Evolutionary conservation across 139 green algal genomes (phyloP).

Genomic region (Trebouxia sp.): DNA sequence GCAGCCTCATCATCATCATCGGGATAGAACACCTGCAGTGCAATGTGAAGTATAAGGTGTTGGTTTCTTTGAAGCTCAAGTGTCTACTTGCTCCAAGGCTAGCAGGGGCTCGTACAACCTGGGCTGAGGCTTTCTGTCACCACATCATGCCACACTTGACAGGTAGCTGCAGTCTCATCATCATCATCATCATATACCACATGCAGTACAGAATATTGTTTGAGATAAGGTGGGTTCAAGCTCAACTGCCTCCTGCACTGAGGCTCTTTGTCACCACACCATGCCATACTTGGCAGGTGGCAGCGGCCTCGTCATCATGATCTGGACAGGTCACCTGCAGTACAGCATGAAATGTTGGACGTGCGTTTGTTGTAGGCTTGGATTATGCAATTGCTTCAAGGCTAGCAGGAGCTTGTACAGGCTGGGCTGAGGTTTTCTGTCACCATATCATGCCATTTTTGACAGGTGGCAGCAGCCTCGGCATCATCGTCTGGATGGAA

Average conservation of each 20-base stretch:
- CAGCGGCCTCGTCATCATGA: too few species aligned
- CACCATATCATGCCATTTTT: conserved; percentile 32
- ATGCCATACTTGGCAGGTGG: too few species aligned
- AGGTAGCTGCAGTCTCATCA: conserved; percentile 27
- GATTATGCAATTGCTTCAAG: too few species aligned
- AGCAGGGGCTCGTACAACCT: too few species aligned
- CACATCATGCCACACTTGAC: conserved; percentile 41
- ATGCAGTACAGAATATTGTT: conserved; percentile 14
- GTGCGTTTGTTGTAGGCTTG: too few species aligned
- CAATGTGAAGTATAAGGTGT: neutral
- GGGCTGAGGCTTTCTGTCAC: neutral
- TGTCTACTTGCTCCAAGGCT: too few species aligned
- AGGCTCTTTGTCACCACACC: too few species aligned
- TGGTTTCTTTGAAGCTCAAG: neutral
- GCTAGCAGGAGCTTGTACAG: too few species aligned
- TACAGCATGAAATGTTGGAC: too few species aligned
- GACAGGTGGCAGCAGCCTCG: conserved; percentile 38
- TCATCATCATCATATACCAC: conserved; percentile 42
- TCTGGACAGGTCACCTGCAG: too few species aligned
- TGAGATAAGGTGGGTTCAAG: neutral
- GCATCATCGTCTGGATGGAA: conserved; percentile 33
- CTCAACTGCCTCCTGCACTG: neutral
- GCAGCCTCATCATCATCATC: conserved; percentile 27
- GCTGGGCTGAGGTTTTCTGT: neutral
- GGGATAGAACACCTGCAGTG: conserved; percentile 43